A percentile compares a stretch with the other conserved stretches of the same genome.
Conservation (phyloP, 2,329 filamentous ascomycete species). For the Herpotrichia juniperi region DNA sequence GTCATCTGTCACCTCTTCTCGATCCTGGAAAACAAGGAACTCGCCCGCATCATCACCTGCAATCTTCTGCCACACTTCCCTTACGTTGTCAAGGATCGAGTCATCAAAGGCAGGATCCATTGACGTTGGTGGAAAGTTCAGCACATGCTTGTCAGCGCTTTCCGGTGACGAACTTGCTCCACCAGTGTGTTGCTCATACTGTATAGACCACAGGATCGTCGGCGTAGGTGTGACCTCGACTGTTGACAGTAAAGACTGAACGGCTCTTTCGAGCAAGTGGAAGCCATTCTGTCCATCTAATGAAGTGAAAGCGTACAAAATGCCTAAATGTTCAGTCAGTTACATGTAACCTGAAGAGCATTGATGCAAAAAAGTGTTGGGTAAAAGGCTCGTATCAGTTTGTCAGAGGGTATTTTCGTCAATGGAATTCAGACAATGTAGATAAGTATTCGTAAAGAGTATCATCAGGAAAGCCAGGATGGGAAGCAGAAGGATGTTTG, state of each 20-base stretch:
- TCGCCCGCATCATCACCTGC: conserved; percentile 58
- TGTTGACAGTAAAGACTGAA: conserved; percentile 51
- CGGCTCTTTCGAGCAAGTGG: conserved; percentile 47
- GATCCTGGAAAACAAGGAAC: conserved; percentile 82
- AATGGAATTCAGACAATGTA: conserved; percentile 99
- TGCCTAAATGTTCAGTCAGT: conserved; percentile 56
- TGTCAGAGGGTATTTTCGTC: conserved; percentile 87
- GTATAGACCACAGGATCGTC: conserved; percentile 58
- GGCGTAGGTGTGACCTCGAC: conserved; percentile 43
- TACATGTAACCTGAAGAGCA: conserved; percentile 14
- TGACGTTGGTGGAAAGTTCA: conserved; percentile 64
- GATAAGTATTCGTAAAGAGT: conserved; percentile 91
- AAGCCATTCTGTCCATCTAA: conserved; percentile 42
- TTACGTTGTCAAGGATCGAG: conserved; percentile 68
- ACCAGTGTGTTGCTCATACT: conserved; percentile 55
- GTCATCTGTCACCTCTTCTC: conserved; percentile 68
- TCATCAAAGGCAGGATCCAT: conserved; percentile 79
- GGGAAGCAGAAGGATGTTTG: conserved; percentile 8
- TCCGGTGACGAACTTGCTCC: conserved; percentile 27
- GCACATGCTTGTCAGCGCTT: conserved; percentile 50
- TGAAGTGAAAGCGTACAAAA: conserved; percentile 62
- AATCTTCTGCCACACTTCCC: conserved; percentile 71
- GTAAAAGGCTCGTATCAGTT: conserved; percentile 70
- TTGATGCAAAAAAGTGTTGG: conserved; percentile 20
- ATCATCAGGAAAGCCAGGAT: conserved; percentile 76